Conservation (phyloP, 768 basidiomycete genomes). For the Pholiota microspora region DNA sequence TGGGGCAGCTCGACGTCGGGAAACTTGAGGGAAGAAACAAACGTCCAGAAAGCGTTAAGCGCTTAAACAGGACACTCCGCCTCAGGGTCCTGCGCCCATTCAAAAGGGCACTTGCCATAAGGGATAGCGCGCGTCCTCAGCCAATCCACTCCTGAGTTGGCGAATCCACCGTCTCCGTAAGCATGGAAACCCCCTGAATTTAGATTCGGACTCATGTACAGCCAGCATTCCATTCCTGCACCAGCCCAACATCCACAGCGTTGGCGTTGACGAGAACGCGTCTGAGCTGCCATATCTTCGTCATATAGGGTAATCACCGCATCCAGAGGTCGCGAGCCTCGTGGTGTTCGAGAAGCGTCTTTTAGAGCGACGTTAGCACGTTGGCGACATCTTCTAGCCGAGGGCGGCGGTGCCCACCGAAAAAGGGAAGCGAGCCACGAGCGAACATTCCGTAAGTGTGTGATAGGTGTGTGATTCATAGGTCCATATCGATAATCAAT, state of each 20-base stretch:
- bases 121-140: conserved; percentile 3
- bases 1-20: neutral
- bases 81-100: conserved; percentile 14
- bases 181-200: conserved; percentile 20
- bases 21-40: conserved; percentile 8
- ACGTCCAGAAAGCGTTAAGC: conserved; percentile 15
- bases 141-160: conserved; percentile 5
- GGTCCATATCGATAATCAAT: neutral
- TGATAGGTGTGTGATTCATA: neutral
- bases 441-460: neutral
- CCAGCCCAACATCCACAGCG: neutral
- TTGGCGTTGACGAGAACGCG: neutral
- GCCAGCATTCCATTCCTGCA: neutral
- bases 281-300: neutral
- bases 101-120: conserved; percentile 14
- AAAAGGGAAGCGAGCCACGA: conserved; percentile 2
- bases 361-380: neutral
- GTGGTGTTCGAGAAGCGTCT: conserved; percentile 2
- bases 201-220: conserved; percentile 1
- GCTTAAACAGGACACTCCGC: conserved; percentile 10
- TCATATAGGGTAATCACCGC: conserved; percentile 1
- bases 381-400: neutral
- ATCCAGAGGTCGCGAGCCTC: conserved; percentile 6
- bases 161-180: conserved; percentile 12
- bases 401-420: neutral